phyloP scores from a whole-genome alignment of 2,329 filamentous ascomycete genomes.

The Fusarium goolgardi region DNA sequence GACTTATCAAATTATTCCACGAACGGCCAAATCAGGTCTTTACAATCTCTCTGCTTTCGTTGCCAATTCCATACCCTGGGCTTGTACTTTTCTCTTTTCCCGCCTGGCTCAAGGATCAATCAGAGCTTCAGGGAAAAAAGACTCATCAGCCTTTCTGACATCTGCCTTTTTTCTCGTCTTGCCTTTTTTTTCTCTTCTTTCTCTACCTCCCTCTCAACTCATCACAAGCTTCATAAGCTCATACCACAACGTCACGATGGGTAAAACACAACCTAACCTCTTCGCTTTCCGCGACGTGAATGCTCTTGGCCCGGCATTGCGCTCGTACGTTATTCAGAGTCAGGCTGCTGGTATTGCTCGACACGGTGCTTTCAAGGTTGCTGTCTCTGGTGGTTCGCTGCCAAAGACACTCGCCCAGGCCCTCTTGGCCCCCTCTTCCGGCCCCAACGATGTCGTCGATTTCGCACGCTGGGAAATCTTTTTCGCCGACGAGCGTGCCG shows the following conservation, averaged over 20 bases:
- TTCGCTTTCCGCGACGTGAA: slow-evolving; percentile 80
- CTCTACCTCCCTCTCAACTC: slow-evolving; percentile 23
- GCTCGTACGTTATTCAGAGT: slow-evolving; percentile 82
- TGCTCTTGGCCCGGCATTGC: slow-evolving; percentile 79
- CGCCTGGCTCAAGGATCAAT: slow-evolving; percentile 16
- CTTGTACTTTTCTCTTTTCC: slow-evolving; percentile 11
- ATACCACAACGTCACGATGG: slow-evolving; percentile 56
- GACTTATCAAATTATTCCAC: slow-evolving; percentile 37
- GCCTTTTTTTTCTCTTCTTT: not conserved
- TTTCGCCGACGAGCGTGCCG: slow-evolving; percentile 96
- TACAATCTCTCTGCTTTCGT: slow-evolving; percentile 18
- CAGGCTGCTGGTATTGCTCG: slow-evolving; percentile 84
- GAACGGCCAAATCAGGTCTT: slow-evolving; percentile 20
- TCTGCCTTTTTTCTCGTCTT: slow-evolving; percentile 4
- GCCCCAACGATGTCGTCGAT: slow-evolving; percentile 71
- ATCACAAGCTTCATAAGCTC: slow-evolving; percentile 32
- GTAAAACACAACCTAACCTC: slow-evolving; percentile 73
- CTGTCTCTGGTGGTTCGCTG: slow-evolving; percentile 92
- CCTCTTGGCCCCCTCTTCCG: slow-evolving; percentile 69
- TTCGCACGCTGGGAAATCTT: slow-evolving; percentile 97
- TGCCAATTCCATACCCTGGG: slow-evolving; percentile 14
- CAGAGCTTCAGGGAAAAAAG: slow-evolving; percentile 22
- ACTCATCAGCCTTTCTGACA: slow-evolving; percentile 3
- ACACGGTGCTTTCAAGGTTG: slow-evolving; percentile 89
- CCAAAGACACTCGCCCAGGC: slow-evolving; percentile 89